Base-by-base conservation (phyloP, 768 basidiomycete genomes). In the Suillus plorans region DNA sequence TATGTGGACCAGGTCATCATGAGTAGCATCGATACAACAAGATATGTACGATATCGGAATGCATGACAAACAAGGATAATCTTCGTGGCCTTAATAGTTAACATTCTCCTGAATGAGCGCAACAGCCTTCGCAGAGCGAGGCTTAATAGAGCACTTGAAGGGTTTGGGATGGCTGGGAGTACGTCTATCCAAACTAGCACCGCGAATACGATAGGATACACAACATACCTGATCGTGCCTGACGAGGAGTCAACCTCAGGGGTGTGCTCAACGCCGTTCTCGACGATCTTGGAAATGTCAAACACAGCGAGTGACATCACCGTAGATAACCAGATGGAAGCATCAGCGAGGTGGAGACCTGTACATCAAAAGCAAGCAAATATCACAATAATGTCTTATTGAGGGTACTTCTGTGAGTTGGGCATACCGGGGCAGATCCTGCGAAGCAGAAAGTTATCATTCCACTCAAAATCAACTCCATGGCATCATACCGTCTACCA, bases 91-190 rank as follows among this genome's bases (percentile, higher is more conserved):
- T 65, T 13, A 65, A 36, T 64, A 63, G 37, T 56, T 20, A n/a
- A 76, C 75, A 64, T 82, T 82, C 39, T 77, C 73, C 42, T 80
- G 80, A 49, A 85, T 83, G 18, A 85, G 70, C 12, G 81, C 76
- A 37, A 82, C 69, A 5, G 84, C 82, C 69, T 80, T 80, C 63
- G 80, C 79, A 9, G 83, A 85, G 41, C 85, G 80, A 47, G 86
- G 85, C 67, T 74, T 81, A 64, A 87, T 80, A 39, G 76, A 72
- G 71, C 86, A 87, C 67, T 81, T 80, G 75, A 85, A 87, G 2
- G 52, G 52, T 2, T 53, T 53, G 7, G 52, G 52, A 9, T 53
- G 52, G 4, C 52, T 53, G 31, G 8, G 9, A 20, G 9, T 31
- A 7, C 16, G 5, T 34, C 31, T 31, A 18, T 34, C 4, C 7